phyloP scores from a whole-genome alignment of 2,329 filamentous ascomycete genomes.

The Pezicula carpinea region DNA sequence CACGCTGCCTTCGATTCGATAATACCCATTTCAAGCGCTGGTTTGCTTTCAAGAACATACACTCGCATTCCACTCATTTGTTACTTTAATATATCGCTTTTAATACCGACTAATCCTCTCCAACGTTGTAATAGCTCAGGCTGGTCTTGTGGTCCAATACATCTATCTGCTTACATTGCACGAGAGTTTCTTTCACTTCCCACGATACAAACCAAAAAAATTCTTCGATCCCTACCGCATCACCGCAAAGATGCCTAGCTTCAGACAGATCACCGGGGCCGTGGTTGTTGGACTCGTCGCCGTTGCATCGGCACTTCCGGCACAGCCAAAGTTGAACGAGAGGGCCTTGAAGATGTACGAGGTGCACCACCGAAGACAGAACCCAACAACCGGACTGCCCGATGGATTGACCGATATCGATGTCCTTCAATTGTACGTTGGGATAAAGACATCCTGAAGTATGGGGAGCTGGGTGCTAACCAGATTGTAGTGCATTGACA shows the following conservation, averaged over 20 bases:
- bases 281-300: conserved; percentile 21
- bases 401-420: conserved; percentile 42
- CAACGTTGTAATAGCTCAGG: conserved; percentile 23
- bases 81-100: conserved; percentile 7
- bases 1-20: conserved; percentile 13
- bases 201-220: neutral
- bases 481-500: conserved; percentile 54
- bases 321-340: conserved; percentile 20
- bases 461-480: neutral
- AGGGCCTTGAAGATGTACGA: conserved; percentile 20
- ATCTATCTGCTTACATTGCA: conserved; percentile 6
- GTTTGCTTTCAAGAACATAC: conserved; percentile 28
- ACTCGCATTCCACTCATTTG: conserved; percentile 23
- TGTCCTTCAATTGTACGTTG: conserved; percentile 47
- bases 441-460: neutral
- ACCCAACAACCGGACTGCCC: conserved; percentile 27
- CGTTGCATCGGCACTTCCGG: conserved; percentile 23
- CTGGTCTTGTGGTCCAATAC: conserved; percentile 26
- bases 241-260: conserved; percentile 27
- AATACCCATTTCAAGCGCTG: conserved; percentile 27
- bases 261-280: conserved; percentile 23
- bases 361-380: conserved; percentile 20
- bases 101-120: conserved; percentile 15
- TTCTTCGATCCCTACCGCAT: neutral
- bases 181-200: neutral